A percentile compares a stretch with the other conserved stretches of the same genome.
Conservation (phyloP, 495 filamentous ascomycete genomes). For the Cairneyella variabilis region DNA sequence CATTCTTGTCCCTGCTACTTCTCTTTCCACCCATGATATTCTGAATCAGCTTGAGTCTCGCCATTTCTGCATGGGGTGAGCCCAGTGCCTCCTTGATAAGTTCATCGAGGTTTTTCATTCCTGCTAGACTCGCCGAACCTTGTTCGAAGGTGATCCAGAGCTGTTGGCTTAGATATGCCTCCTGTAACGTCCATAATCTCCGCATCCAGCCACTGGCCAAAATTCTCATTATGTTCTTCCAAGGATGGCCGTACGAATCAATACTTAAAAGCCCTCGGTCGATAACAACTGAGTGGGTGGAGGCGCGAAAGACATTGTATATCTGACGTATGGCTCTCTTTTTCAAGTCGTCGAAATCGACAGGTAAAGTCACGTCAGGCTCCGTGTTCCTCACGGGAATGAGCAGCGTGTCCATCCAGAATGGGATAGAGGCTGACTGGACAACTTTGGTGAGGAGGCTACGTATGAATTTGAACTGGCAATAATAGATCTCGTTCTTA, state of each 20-base stretch:
- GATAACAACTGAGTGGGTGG: background rate
- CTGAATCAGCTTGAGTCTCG: too few relatives aligned
- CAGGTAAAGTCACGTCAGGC: too few relatives aligned
- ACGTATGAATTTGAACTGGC: conserved; percentile 3
- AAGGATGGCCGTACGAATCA: background rate
- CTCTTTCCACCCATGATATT: too few relatives aligned
- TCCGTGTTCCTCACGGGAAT: background rate
- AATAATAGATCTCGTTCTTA: background rate
- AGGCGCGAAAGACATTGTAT: background rate
- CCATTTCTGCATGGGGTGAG: too few relatives aligned
- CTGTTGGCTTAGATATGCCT: conserved; percentile 23
- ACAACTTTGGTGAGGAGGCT: background rate
- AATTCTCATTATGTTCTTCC: conserved; percentile 3
- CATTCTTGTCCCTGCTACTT: too few relatives aligned
- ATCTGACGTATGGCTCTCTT: background rate
- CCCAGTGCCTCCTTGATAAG: too few relatives aligned
- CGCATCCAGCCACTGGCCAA: conserved; percentile 22
- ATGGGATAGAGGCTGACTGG: background rate
- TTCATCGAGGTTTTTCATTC: background rate
- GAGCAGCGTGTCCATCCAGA: conserved; percentile 2
- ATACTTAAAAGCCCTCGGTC: conserved; percentile 2
- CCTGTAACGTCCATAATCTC: conserved; percentile 33
- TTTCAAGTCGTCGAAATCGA: too few relatives aligned
- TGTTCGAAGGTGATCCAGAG: conserved; percentile 18
- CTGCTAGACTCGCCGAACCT: background rate